A percentile compares a stretch with the other conserved stretches of the same genome.
These are phyloP conservation scores for Fusarium anthophilum DNA, from an alignment of 2,329 filamentous ascomycete species.

Conservation along the genomic window DNA sequence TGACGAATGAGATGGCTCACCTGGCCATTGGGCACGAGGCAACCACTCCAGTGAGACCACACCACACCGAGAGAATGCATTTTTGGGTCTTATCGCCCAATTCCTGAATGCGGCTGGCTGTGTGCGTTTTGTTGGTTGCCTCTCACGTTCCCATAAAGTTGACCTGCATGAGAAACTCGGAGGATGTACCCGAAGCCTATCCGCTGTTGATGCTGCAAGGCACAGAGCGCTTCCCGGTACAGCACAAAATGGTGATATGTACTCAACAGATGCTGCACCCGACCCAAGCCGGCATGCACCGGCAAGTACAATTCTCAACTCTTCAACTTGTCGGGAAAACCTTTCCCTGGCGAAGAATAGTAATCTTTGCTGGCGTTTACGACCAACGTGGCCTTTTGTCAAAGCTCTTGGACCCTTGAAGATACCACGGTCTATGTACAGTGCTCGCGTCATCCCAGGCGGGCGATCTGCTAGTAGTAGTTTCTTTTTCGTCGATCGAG, in stretches of 20 bases:
- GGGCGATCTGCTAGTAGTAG: conserved; percentile 23
- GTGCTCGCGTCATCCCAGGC: conserved; percentile 27
- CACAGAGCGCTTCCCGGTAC: conserved; percentile 14
- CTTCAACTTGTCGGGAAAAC: conserved; percentile 2
- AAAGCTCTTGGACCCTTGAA: conserved; percentile 12
- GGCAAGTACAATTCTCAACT: not conserved
- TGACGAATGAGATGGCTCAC: conserved; percentile 35
- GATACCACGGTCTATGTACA: conserved; percentile 5
- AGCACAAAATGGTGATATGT: not conserved
- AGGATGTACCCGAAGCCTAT: conserved; percentile 8
- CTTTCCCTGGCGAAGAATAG: conserved; percentile 8
- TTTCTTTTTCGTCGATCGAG: conserved; percentile 30
- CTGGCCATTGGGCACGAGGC: conserved; percentile 25
- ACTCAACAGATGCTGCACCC: not conserved
- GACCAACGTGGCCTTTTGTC: not conserved
- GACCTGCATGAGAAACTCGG: conserved; percentile 31
- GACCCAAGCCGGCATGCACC: conserved; percentile 14
- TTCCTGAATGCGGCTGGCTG: conserved; percentile 30
- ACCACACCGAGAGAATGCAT: conserved; percentile 12
- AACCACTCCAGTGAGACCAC: conserved; percentile 18
- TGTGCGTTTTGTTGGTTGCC: conserved; percentile 26
- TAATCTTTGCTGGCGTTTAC: conserved; percentile 21
- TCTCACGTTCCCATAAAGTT: conserved; percentile 24
- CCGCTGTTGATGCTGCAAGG: conserved; percentile 29
- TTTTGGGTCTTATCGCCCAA: conserved; percentile 17